These are phyloP conservation scores for Leishmania braziliensis DNA, from an alignment of 208 protist genomes.

Conservation along the genomic window DNA sequence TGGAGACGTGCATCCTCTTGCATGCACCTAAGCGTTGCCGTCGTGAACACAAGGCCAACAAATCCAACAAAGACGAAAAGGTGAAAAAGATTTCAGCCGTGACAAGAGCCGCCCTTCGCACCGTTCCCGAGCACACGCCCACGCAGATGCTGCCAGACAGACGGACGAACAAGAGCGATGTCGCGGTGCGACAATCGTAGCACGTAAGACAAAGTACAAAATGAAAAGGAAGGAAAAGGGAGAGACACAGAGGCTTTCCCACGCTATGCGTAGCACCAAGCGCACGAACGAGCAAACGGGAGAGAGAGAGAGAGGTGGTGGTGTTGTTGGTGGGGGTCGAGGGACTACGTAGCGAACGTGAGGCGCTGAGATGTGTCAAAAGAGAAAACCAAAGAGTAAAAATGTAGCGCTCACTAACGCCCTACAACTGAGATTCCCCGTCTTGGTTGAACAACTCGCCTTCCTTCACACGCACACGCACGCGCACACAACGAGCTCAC, in stretches of 20 bases:
- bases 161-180: not conserved
- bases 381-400: not conserved
- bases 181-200: not conserved
- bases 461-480: not conserved
- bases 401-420: not conserved
- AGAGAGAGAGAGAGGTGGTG: not conserved
- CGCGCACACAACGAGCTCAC: not conserved
- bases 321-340: too few species aligned
- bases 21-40: not conserved
- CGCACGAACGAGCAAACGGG: not conserved
- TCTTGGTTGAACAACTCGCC: not conserved
- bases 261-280: not conserved
- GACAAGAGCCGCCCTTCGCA: not conserved
- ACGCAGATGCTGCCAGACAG: not conserved
- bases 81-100: not conserved
- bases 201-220: not conserved
- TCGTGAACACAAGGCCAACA: not conserved
- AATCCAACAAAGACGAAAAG: conserved; percentile 4
- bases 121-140: not conserved
- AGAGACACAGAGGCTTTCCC: not conserved
- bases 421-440: not conserved
- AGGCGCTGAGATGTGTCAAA: not conserved
- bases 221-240: not conserved
- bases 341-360: not conserved
- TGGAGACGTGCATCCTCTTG: not conserved